Evolutionary conservation across 2,329 filamentous ascomycete species (phyloP).

Genomic region (Blastomyces parvus): DNA sequence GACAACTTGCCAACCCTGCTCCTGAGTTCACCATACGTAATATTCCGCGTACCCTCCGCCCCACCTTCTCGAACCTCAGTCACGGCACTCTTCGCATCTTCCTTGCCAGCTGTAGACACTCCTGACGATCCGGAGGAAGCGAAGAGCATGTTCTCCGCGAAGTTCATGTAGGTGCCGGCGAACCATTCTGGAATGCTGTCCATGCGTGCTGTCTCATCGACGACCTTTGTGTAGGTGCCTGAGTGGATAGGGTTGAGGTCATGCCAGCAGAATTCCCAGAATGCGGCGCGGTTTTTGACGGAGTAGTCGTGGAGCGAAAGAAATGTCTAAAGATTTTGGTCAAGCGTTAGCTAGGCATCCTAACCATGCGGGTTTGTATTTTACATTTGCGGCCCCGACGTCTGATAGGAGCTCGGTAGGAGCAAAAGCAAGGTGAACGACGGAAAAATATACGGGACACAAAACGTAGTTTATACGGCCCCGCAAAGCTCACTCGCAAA

Average conservation of each 20-base stretch:
- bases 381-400: background rate
- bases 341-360: background rate
- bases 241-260: slow-evolving; percentile 53
- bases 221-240: slow-evolving; percentile 49
- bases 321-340: slow-evolving; percentile 45
- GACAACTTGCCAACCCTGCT: slow-evolving; percentile 49
- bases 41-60: slow-evolving; percentile 31
- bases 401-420: background rate
- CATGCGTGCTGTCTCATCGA: slow-evolving; percentile 62
- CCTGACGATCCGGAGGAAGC: slow-evolving; percentile 33
- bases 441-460: background rate
- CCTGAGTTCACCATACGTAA: slow-evolving; percentile 61
- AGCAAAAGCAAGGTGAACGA: background rate
- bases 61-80: slow-evolving; percentile 50
- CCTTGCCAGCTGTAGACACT: slow-evolving; percentile 52
- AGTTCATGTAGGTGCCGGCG: slow-evolving; percentile 62
- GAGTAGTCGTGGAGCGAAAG: slow-evolving; percentile 63
- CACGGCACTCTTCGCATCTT: slow-evolving; percentile 59
- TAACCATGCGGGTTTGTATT: background rate
- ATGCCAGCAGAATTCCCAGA: slow-evolving; percentile 57
- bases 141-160: slow-evolving; percentile 71
- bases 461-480: background rate
- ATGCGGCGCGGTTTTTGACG: slow-evolving; percentile 50
- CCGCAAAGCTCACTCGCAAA: background rate
- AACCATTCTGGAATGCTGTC: slow-evolving; percentile 70